These are phyloP conservation scores for Moricandia moricandioides DNA, from an alignment of 345 rosid species.

Conservation along the genomic window DNA sequence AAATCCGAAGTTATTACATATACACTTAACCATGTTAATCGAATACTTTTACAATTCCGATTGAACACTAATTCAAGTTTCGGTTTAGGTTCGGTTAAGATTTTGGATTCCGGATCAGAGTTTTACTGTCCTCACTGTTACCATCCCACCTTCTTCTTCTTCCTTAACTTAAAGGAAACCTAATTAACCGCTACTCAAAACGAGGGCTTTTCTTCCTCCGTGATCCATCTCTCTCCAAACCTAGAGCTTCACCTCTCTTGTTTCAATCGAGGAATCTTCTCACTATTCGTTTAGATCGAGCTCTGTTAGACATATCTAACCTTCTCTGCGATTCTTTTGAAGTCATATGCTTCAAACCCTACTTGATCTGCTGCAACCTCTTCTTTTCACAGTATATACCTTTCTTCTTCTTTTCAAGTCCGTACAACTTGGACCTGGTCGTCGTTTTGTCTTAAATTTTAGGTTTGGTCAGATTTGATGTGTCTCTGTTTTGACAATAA, in stretches of 20 bases:
- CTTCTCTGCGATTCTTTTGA: not conserved
- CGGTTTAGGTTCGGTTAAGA: not conserved
- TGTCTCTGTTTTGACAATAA: not conserved
- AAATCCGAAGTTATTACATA: too few relatives aligned
- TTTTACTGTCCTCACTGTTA: not conserved
- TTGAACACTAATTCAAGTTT: not conserved
- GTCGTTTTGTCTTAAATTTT: not conserved
- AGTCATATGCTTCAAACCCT: constrained; percentile 15
- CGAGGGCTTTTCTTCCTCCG: not conserved
- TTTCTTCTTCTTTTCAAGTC: not conserved
- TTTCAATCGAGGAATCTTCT: constrained; percentile 9
- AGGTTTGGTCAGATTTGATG: constrained; percentile 17
- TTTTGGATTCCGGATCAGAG: not conserved
- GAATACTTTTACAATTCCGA: not conserved
- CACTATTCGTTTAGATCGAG: constrained; percentile 16
- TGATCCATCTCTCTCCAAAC: not conserved
- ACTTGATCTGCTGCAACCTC: not conserved
- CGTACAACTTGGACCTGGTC: constrained; percentile 10
- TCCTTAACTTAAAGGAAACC: constrained; percentile 12
- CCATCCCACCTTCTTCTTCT: constrained; percentile 12
- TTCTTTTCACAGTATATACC: not conserved
- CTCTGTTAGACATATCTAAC: not conserved
- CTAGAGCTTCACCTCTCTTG: not conserved
- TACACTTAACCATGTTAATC: not conserved
- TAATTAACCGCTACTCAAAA: constrained; percentile 19